Percentiles rank a stretch among this genome's conserved stretches.
These are phyloP conservation scores for Salix dunnii DNA, from an alignment of 345 rosid genomes.

Conservation along the genomic window DNA sequence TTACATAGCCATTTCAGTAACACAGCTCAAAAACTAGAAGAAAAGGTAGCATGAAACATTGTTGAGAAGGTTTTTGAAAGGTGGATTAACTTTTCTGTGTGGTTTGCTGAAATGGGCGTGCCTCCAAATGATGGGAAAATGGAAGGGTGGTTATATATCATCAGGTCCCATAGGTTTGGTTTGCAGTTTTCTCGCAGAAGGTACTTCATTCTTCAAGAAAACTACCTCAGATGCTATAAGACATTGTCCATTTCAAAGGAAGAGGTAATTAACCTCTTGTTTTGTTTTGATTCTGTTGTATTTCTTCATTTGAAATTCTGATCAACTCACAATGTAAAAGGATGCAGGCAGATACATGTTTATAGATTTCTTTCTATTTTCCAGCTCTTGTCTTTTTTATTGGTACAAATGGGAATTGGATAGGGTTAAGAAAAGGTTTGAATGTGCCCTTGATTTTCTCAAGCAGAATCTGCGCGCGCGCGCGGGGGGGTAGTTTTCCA, in stretches of 20 bases:
- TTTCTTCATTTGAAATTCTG: neutral
- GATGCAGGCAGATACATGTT: neutral
- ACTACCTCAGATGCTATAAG: conserved; percentile 61
- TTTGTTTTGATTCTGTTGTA: neutral
- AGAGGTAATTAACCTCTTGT: conserved; percentile 37
- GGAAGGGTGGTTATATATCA: conserved; percentile 88
- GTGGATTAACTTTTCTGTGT: neutral
- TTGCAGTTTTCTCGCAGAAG: conserved; percentile 72
- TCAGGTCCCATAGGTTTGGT: conserved; percentile 76
- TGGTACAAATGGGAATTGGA: neutral
- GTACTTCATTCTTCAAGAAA: conserved; percentile 62
- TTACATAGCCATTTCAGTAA: neutral
- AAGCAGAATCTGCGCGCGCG: neutral
- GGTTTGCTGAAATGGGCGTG: conserved; percentile 32
- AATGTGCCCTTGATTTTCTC: neutral
- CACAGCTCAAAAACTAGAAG: neutral
- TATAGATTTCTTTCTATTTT: neutral
- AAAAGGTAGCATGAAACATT: neutral
- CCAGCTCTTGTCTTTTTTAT: neutral
- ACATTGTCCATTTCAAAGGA: conserved; percentile 46
- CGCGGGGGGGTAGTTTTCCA: neutral
- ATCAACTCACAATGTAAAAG: neutral
- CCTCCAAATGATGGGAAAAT: conserved; percentile 44
- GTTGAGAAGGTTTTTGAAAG: neutral
- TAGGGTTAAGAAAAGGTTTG: neutral